A percentile compares a stretch with the other conserved stretches of the same genome.
phyloP scores from a whole-genome alignment of 1,284 basidiomycete species.

The Apiotrichum gamsii region DNA sequence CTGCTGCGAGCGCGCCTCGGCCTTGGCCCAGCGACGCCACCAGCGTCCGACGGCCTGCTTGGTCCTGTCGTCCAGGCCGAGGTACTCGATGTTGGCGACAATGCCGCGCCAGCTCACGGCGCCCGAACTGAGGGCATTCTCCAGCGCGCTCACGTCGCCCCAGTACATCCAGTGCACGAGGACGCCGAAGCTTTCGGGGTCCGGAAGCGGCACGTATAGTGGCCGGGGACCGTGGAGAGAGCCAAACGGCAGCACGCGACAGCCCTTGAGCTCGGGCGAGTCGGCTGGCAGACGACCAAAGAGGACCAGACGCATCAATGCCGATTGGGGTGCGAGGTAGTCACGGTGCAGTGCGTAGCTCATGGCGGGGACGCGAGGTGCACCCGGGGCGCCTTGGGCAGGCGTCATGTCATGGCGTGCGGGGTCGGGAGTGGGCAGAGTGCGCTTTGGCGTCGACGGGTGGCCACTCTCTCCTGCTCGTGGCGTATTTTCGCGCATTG shows the following conservation, averaged over 20 bases:
- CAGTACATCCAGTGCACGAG: slow-evolving; percentile 47
- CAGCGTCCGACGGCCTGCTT: slow-evolving; percentile 41
- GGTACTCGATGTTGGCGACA: slow-evolving; percentile 44
- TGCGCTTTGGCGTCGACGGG: neutral
- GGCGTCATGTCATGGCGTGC: neutral
- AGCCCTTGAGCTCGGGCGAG: slow-evolving; percentile 11
- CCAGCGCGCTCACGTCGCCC: slow-evolving; percentile 34
- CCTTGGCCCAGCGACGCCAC: slow-evolving; percentile 46
- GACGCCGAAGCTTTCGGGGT: slow-evolving; percentile 41
- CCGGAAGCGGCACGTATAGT: slow-evolving; percentile 43
- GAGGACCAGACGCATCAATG: slow-evolving; percentile 40
- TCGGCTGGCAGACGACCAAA: slow-evolving; percentile 9
- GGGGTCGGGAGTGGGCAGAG: neutral
- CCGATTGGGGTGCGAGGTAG: slow-evolving; percentile 43
- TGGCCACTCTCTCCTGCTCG: neutral
- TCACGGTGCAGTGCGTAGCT: slow-evolving; percentile 42
- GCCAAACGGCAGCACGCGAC: slow-evolving; percentile 6
- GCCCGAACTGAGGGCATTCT: slow-evolving; percentile 34
- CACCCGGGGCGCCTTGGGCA: neutral
- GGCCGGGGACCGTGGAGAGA: slow-evolving; percentile 7
- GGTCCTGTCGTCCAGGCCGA: slow-evolving; percentile 40
- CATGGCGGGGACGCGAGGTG: slow-evolving; percentile 21
- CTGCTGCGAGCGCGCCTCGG: slow-evolving; percentile 4
- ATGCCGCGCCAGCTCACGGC: slow-evolving; percentile 44
- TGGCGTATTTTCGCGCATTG: neutral